These are phyloP conservation scores for Apophysomyces trapeziformis DNA, from an alignment of 371 early-diverging fungal genomes.

Conservation along the genomic window DNA sequence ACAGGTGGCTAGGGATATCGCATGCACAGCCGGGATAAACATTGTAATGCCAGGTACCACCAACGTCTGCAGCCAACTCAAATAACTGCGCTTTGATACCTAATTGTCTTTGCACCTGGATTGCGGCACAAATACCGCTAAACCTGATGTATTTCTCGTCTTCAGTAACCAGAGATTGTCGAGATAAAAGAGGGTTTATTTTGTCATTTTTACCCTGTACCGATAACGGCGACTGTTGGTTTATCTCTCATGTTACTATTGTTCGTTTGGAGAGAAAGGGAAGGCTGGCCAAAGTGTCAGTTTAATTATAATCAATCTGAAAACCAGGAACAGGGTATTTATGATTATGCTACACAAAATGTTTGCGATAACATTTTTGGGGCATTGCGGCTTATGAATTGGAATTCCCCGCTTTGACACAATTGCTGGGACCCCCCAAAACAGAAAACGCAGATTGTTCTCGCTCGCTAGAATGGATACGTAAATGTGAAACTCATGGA, in stretches of 20 bases:
- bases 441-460: too few species aligned
- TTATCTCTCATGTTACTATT: not conserved
- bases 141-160: constrained; percentile 30
- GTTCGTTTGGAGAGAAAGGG: not conserved
- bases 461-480: too few species aligned
- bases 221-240: not conserved
- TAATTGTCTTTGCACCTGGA: constrained; percentile 51
- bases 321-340: not conserved
- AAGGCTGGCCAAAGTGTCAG: not conserved
- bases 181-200: not conserved
- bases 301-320: not conserved
- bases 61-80: constrained; percentile 55
- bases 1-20: constrained; percentile 61
- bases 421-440: not conserved
- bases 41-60: constrained; percentile 66
- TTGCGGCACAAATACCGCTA: constrained; percentile 59
- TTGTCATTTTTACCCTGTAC: constrained; percentile 4
- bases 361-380: not conserved
- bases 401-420: not conserved
- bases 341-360: not conserved
- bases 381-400: not conserved
- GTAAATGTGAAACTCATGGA: too few species aligned
- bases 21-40: constrained; percentile 66
- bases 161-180: not conserved
- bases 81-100: constrained; percentile 47